Base-by-base conservation (phyloP, 805 yeast genomes). In the Cyberlindnera maritima region DNA sequence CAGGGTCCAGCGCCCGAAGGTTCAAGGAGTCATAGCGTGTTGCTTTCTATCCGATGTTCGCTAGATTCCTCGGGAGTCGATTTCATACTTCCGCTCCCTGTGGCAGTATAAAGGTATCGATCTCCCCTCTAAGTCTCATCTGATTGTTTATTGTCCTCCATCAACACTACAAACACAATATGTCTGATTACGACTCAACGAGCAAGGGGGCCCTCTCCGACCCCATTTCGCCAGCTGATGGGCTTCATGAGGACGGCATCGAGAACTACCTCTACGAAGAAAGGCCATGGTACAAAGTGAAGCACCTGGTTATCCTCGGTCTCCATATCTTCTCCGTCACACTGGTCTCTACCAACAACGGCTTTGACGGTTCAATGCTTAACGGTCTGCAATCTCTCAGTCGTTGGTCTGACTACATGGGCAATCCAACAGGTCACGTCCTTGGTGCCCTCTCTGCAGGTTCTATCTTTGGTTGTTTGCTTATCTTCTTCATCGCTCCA, bases 381-480 rank as follows among this genome's bases (percentile, higher is more conserved):
- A 76, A 77, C 51, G 77, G 77, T 37, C 63, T 77, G 44, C 80
- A 77, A 51, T 60, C 75, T 5, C 64, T 74, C 50, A 46, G 56
- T 2, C 53, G 57, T 19, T 77, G 79, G 77, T 57, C 58, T 39
- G 41, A 52, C 4, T 64, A 64, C 35, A 68, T 76, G 60, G 68
- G 68, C 26, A 46, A 63, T 36, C 76, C 75, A 12, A 49, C 60
- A 7, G 72, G 73, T 50, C 63, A 66, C 25, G 50, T 56, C 15
- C 54, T 73, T 18, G 76, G 77, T 47, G 69, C 71, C 20, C 60
- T 71, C 36, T 48, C 64, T 34, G 69, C 69, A 43, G 75, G 75
- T 58, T 63, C 64, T 34, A 58, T 60, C 38, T 70, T 72, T 53
- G 80, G 81, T 58, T 55, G 52, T 43, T 31, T 73, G 4, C 20